Percentiles rank a stretch among this genome's conserved stretches.
These are phyloP conservation scores for Tricholoma matsutake DNA, from an alignment of 768 basidiomycete species.

Conservation along the genomic window DNA sequence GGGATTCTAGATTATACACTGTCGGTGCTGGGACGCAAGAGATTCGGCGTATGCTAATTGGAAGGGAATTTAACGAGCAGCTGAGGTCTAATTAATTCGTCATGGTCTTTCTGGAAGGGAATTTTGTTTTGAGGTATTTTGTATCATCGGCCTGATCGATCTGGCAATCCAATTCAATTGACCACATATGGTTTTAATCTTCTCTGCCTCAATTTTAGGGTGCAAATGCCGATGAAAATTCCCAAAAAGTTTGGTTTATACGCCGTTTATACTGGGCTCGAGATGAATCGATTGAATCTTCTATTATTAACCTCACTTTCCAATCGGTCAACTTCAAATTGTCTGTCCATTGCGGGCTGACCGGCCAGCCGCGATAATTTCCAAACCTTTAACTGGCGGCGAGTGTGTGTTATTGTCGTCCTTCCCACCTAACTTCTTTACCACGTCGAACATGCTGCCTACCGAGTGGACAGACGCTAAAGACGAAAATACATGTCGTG, in stretches of 20 bases:
- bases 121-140: slow-evolving; percentile 7
- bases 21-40: slow-evolving; percentile 98
- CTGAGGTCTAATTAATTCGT: slow-evolving; percentile 24
- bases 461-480: slow-evolving; percentile 10
- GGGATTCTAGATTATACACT: slow-evolving; percentile 86
- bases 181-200: slow-evolving; percentile 9
- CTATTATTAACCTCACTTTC: slow-evolving; percentile 15
- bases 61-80: slow-evolving; percentile 86
- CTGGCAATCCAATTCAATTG: slow-evolving; percentile 20
- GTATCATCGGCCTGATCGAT: slow-evolving; percentile 19
- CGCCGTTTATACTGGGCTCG: neutral
- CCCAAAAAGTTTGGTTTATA: slow-evolving; percentile 9
- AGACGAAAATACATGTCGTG: slow-evolving; percentile 9
- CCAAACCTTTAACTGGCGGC: neutral
- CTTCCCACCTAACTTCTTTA: neutral
- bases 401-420: neutral
- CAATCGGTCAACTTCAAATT: slow-evolving; percentile 5
- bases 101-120: neutral
- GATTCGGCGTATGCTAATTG: slow-evolving; percentile 91
- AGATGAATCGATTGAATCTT: slow-evolving; percentile 2
- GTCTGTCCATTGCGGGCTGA: neutral
- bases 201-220: slow-evolving; percentile 15
- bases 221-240: slow-evolving; percentile 18
- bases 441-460: neutral
- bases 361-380: slow-evolving; percentile 1